Base-by-base conservation (phyloP, 495 filamentous ascomycete species). In the Xylaria venustula region DNA sequence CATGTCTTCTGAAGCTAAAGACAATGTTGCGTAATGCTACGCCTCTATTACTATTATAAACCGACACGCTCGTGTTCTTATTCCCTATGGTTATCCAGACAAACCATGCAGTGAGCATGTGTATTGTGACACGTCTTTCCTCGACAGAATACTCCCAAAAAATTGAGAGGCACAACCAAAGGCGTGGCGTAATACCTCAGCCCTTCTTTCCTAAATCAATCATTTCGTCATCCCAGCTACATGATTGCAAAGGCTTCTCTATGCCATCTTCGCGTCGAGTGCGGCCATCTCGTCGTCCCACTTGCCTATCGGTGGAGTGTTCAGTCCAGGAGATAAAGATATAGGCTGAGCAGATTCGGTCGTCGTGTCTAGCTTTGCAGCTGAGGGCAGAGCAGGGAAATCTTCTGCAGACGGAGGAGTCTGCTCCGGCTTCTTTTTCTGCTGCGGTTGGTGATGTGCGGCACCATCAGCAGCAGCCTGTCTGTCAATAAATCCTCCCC, bases 201-300 rank as follows among this genome's bases (percentile, higher is more conserved):
- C 7, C 3, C 37, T 12, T 40, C 15, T 12, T 3, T 40, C 7
- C 12, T 2, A 7, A 42, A 22, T 7, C 8, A 15, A 4, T 12
- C 30, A 58, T 22, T 9, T 26, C 32, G 34, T 50, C 9, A 32
- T 28, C 12, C n/a, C 44, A 30, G 14, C n/a, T 8, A 20, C 22
- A 2, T 19, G 15, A 22, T 17, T 8, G 20, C 22, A 32, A 48
- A 17, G 17, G n/a, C 8, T 17, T 11, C 2, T 37, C 36, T 19
- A 52, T 17, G 1, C 8, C 22, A 49, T 9, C 45, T 69, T 69
- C 20, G 55, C 69, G 6, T 76, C 73, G 22, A 75, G 58, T 0
- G 72, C 77, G n/a, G 69, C 72, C 66, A 81, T 72, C 67, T 81
- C 77, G 26, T 81, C 78, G 20, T 77, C 77, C 78, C 78, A 81